Evolutionary conservation across 129 eudicot genomes (phyloP).

Genomic region (Flaveria linearis): DNA sequence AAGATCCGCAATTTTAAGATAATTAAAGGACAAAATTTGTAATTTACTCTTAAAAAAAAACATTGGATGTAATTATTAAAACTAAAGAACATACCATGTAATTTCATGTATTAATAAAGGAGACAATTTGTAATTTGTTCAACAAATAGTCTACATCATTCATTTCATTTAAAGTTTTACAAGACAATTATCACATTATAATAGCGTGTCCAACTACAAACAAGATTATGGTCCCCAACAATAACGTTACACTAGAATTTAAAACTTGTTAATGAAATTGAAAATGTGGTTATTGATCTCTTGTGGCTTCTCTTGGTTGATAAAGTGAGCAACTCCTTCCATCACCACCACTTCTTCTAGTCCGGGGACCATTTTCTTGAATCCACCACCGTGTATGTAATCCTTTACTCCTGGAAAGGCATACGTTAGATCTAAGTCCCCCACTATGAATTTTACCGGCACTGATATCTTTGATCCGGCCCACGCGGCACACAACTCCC

Average conservation of each 20-base stretch:
- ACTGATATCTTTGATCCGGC: slow-evolving; percentile 58
- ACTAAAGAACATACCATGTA: too few relatives aligned
- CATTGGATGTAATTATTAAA: too few relatives aligned
- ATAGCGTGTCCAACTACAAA: neutral
- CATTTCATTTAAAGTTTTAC: neutral
- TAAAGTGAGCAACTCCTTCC: slow-evolving; percentile 78
- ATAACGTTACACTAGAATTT: neutral
- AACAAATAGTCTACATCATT: neutral
- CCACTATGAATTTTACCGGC: slow-evolving; percentile 70
- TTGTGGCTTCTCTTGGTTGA: slow-evolving; percentile 66
- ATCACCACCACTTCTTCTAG: slow-evolving; percentile 65
- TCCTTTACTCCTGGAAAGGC: slow-evolving; percentile 59
- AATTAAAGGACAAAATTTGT: too few relatives aligned
- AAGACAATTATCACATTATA: neutral
- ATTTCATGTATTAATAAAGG: too few relatives aligned
- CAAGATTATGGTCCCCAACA: neutral
- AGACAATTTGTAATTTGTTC: too few relatives aligned
- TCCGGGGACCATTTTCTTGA: slow-evolving; percentile 52
- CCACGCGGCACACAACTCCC: slow-evolving; percentile 71
- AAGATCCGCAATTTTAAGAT: too few relatives aligned
- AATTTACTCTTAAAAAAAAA: too few relatives aligned
- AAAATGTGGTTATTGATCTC: slow-evolving; percentile 58
- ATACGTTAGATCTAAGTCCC: slow-evolving; percentile 65
- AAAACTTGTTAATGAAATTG: slow-evolving; percentile 59
- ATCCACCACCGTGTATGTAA: slow-evolving; percentile 57